These are phyloP conservation scores for Cordyceps javanica DNA, from an alignment of 2,329 filamentous ascomycete genomes.

Conservation along the genomic window DNA sequence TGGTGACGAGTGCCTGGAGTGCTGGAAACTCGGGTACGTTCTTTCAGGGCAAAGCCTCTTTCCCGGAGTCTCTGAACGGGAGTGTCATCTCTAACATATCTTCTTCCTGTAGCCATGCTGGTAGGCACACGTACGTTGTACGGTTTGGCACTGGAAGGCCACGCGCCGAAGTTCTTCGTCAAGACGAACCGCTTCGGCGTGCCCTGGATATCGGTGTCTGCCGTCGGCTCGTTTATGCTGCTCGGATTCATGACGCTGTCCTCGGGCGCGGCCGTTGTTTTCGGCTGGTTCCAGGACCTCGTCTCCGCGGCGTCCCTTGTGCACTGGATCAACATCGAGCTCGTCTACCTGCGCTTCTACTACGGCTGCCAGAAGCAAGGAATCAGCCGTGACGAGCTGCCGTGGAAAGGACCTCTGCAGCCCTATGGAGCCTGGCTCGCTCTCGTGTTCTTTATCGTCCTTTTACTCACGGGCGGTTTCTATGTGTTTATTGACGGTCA, in stretches of 20 bases:
- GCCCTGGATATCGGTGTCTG: conserved; percentile 46
- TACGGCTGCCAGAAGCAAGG: conserved; percentile 44
- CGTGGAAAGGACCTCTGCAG: too few species aligned
- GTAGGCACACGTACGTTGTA: conserved; percentile 41
- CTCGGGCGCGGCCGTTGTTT: conserved; percentile 38
- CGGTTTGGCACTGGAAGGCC: conserved; percentile 40
- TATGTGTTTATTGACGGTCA: conserved; percentile 53
- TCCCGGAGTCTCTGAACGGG: too few species aligned
- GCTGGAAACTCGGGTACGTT: conserved; percentile 42
- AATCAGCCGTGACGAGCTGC: conserved; percentile 37
- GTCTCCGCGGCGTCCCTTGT: conserved; percentile 51
- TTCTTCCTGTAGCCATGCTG: too few species aligned
- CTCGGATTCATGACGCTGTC: conserved; percentile 45
- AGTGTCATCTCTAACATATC: too few species aligned
- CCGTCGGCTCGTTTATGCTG: conserved; percentile 42
- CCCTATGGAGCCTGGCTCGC: too few species aligned
- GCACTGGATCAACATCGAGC: conserved; percentile 42
- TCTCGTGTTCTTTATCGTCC: conserved; percentile 44
- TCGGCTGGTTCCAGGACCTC: conserved; percentile 49
- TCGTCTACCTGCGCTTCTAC: conserved; percentile 38
- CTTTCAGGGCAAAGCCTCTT: too few species aligned
- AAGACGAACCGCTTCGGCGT: conserved; percentile 54
- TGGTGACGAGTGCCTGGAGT: conserved; percentile 48
- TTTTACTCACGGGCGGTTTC: conserved; percentile 38
- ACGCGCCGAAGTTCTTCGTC: conserved; percentile 40